Evolutionary conservation across 2,329 filamentous ascomycete species (phyloP), one percentile per base, ranked within the genome.

Genomic region (Clarireedia monteithiana): DNA sequence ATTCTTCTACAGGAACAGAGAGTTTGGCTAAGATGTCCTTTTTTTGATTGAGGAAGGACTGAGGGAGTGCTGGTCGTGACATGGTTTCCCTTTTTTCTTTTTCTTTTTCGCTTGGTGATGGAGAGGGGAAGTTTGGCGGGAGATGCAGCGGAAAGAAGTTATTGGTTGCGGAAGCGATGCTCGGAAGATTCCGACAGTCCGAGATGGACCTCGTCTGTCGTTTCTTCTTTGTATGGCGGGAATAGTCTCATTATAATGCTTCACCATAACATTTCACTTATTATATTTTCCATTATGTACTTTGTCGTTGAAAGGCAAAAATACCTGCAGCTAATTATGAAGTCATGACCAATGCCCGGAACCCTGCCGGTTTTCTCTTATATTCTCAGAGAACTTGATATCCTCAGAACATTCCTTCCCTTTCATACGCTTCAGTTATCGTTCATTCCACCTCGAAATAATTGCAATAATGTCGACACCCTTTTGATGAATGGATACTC

Each of bases 1-100:
- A 95, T 58, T 87, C 79, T 4, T 76, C 77, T 45, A 82, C 80
- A 1, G 90, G 86, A 3, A 83, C 76, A 7, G 82, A 75, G 3
- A 96, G 83, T 62, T 85, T 81, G 44, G 77, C 72, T 14, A 96
- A 74, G 61, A 96, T 95, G 58, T 79, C 83, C 51, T 72, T 69
- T 72, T 96, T 97, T 68, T 83, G 87, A 47, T 71, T 67, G 42
- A 71, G 50, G 66, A 88, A 89, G 27, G 67, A 65, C 7, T 58
- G 52, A 1, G 65, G 62, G n/a, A 59, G 58, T 14, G 39, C 47
- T 56, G 54, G 45, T 54, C 36, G 36, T 34, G 34, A 24, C 7
- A 26, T 39, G 46, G 9, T 17, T 14, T 2, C 30, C 10, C 14
- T 6, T 50, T 27, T 9, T 12, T 14, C 17, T 44, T 44, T 44